Base-by-base conservation (phyloP, 2,329 filamentous ascomycete species). In the Microdochium paspali region DNA sequence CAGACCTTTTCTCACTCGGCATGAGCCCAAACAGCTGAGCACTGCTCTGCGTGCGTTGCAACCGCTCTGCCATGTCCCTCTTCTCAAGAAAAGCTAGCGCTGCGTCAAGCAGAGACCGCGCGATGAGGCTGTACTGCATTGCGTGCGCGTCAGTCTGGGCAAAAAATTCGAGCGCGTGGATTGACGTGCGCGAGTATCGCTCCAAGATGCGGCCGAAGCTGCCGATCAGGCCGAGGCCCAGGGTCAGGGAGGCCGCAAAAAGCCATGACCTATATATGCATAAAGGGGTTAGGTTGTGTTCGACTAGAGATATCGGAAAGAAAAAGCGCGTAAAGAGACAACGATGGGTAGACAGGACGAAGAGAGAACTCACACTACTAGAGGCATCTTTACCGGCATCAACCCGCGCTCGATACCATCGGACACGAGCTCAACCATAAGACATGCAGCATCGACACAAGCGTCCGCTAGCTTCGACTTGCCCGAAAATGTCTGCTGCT, bases 401-500 rank as follows among this genome's bases (percentile, higher is more conserved):
- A 65, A 48, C 0, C 66, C 64, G 10, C 62, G 62, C 42, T 72
- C 61, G 2, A 75, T 67, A 3, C 76, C 57, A 26, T 70, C 68
- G 10, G 70, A 52, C 4, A 77, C 62, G 0, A 67, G 64, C 48
- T 77, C 73, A 1, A 77, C 68, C 72, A 77, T 76, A 24, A 77
- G 51, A 44, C 71, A 73, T 1, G 74, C 74, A 0, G 74, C 73
- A 45, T 77, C 74, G 28, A 78, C 76, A 24, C 74, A 78, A 1
- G 74, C 74, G 54, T 78, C 73, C 0, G 74, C 74, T 7, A 77
- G 59, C 50, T 70, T 76, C 0, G 71, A 68, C 52, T 73, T 74
- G 1, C 70, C 71, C 0, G 35, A 40, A 20, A 40, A 21, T 20
- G 35, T 18, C 35, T 40, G 35, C 31, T 35, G 31, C 10, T n/a